Evolutionary conservation across 805 yeast species (phyloP).

Genomic region (Nakazawaea molendinolei): DNA sequence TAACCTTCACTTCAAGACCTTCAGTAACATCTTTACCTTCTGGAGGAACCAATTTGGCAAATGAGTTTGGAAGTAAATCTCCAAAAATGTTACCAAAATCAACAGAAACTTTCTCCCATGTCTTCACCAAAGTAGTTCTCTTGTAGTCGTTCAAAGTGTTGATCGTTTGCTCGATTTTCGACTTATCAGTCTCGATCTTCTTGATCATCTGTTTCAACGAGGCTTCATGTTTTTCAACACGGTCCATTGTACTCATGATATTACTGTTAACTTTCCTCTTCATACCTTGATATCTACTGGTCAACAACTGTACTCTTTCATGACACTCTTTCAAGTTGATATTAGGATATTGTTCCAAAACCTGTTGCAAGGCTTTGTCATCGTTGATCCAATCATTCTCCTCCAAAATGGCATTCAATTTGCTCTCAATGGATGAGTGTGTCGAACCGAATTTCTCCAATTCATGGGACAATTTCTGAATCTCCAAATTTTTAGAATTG

Average conservation of each 20-base stretch:
- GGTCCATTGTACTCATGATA: slow-evolving; percentile 87
- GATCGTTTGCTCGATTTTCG: slow-evolving; percentile 85
- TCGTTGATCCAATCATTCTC: slow-evolving; percentile 74
- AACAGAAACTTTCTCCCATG: slow-evolving; percentile 79
- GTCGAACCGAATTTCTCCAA: slow-evolving; percentile 39
- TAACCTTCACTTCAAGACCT: slow-evolving; percentile 87
- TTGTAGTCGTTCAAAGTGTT: slow-evolving; percentile 79
- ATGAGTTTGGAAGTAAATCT: slow-evolving; percentile 82
- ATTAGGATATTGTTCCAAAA: slow-evolving; percentile 56
- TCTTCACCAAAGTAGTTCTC: slow-evolving; percentile 69
- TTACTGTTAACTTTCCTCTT: slow-evolving; percentile 77
- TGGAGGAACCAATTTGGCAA: slow-evolving; percentile 80
- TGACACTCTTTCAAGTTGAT: slow-evolving; percentile 59
- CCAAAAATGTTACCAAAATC: slow-evolving; percentile 90
- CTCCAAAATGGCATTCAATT: slow-evolving; percentile 38
- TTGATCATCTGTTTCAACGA: slow-evolving; percentile 72
- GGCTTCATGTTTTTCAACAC: slow-evolving; percentile 80
- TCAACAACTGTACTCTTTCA: slow-evolving; percentile 47
- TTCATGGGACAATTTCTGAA: slow-evolving; percentile 50
- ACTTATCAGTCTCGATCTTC: slow-evolving; percentile 83
- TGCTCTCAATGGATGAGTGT: slow-evolving; percentile 28
- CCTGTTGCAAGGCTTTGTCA: slow-evolving; percentile 44
- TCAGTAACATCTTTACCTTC: slow-evolving; percentile 78
- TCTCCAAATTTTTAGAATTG: slow-evolving; percentile 41
- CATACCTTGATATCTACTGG: slow-evolving; percentile 59